These are phyloP conservation scores for Micractinium sp. DNA, from an alignment of 139 green algal species.

Conservation along the genomic window DNA sequence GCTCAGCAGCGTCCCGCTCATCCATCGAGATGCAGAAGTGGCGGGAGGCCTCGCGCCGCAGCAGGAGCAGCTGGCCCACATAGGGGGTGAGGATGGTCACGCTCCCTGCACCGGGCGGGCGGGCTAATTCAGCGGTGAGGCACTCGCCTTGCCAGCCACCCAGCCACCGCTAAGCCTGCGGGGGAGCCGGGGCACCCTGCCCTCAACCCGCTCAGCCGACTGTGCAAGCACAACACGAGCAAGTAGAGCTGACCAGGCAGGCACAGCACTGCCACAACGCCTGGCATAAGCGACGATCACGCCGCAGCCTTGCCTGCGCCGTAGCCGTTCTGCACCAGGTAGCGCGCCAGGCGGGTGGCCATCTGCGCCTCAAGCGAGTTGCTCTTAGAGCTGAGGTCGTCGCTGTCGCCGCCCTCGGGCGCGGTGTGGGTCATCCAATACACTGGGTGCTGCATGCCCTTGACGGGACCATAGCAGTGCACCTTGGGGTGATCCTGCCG, in stretches of 20 bases:
- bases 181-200: too few species aligned
- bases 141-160: background rate
- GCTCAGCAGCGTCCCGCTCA: slow-evolving; percentile 66
- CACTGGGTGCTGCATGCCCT: slow-evolving; percentile 88
- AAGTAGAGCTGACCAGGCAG: too few species aligned
- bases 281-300: background rate
- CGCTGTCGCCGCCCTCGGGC: slow-evolving; percentile 75
- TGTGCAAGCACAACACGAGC: background rate
- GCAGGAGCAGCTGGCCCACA: slow-evolving; percentile 82
- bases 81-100: slow-evolving; percentile 97
- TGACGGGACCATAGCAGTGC: slow-evolving; percentile 76
- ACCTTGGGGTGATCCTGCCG: slow-evolving; percentile 58
- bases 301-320: slow-evolving; percentile 60
- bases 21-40: background rate
- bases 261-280: background rate
- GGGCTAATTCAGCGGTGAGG: background rate
- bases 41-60: background rate
- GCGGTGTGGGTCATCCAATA: slow-evolving; percentile 81
- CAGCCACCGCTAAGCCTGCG: background rate
- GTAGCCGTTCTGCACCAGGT: slow-evolving; percentile 93
- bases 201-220: background rate
- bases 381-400: slow-evolving; percentile 88
- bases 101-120: background rate
- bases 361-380: slow-evolving; percentile 92
- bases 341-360: slow-evolving; percentile 77